phyloP scores from a whole-genome alignment of 345 rosid genomes.

The Brassica rapa region DNA sequence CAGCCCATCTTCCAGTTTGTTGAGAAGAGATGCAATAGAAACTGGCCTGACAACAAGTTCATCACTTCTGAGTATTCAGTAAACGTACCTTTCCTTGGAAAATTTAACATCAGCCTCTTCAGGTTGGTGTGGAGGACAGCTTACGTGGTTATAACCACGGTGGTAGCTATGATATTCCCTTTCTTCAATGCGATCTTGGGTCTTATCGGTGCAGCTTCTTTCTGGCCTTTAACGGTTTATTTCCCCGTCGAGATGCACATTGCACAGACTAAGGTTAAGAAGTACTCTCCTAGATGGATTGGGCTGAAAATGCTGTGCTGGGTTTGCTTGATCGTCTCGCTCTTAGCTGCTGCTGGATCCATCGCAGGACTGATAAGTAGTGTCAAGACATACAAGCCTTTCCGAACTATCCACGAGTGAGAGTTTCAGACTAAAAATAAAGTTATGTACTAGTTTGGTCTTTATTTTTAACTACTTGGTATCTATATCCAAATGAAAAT shows the following conservation, averaged over 20 bases:
- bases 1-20: slow-evolving; percentile 73
- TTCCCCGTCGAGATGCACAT: slow-evolving; percentile 90
- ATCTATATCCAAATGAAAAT: slow-evolving; percentile 26
- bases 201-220: slow-evolving; percentile 69
- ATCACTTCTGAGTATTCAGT: slow-evolving; percentile 51
- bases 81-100: slow-evolving; percentile 47
- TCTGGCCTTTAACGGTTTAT: slow-evolving; percentile 89
- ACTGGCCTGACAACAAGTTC: slow-evolving; percentile 69
- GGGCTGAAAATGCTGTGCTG: slow-evolving; percentile 60
- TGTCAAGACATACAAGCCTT: slow-evolving; percentile 71
- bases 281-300: slow-evolving; percentile 63
- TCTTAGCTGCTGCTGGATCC: slow-evolving; percentile 74
- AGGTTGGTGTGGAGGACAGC: slow-evolving; percentile 74
- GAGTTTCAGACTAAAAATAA: slow-evolving; percentile 4
- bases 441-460: slow-evolving; percentile 14
- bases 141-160: slow-evolving; percentile 61
- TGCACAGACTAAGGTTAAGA: slow-evolving; percentile 48
- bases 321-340: slow-evolving; percentile 62
- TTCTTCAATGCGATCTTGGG: slow-evolving; percentile 89
- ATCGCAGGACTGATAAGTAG: slow-evolving; percentile 58
- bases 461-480: slow-evolving; percentile 18
- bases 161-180: slow-evolving; percentile 81
- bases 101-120: slow-evolving; percentile 54
- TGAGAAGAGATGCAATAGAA: slow-evolving; percentile 48
- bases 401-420: slow-evolving; percentile 44